Percentiles rank a stretch among this genome's conserved stretches.
Evolutionary conservation across 1,284 basidiomycete species (phyloP).

Genomic region (Cryptococcus wingfieldii): DNA sequence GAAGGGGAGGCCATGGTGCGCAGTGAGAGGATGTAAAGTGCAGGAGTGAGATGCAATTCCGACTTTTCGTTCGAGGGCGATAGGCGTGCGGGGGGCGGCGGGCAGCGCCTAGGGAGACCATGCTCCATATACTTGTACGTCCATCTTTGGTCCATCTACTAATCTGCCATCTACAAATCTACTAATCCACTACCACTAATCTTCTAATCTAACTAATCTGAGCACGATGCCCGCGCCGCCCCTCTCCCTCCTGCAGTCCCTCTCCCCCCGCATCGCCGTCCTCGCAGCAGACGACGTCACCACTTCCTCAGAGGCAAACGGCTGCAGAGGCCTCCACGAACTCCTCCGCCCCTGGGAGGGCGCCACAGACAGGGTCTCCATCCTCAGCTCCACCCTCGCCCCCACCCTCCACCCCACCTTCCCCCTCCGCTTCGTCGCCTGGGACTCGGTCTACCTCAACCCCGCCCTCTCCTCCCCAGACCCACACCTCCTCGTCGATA

Average conservation of each 20-base stretch:
- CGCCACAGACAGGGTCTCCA: constrained; percentile 44
- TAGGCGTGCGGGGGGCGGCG: not conserved
- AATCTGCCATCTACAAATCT: too few relatives aligned
- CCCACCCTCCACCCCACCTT: constrained; percentile 46
- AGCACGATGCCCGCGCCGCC: constrained; percentile 46
- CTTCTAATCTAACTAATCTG: too few relatives aligned
- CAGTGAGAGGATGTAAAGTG: not conserved
- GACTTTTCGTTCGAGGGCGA: too few relatives aligned
- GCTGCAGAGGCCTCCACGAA: constrained; percentile 46
- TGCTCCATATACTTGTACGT: too few relatives aligned
- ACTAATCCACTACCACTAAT: too few relatives aligned
- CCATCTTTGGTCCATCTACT: too few relatives aligned
- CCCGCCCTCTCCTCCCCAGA: constrained; percentile 28
- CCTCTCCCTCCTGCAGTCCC: constrained; percentile 43
- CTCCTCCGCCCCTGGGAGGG: constrained; percentile 49
- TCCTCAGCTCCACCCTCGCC: constrained; percentile 44
- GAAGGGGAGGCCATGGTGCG: constrained; percentile 7
- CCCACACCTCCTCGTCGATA: constrained; percentile 46
- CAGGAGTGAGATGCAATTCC: not conserved
- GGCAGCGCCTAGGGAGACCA: not conserved
- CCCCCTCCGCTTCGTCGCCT: constrained; percentile 45
- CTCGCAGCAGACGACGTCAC: constrained; percentile 45
- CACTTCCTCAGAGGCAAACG: constrained; percentile 44
- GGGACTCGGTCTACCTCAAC: constrained; percentile 35
- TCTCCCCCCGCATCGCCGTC: constrained; percentile 48